Base-by-base conservation (phyloP, 164 flowering plant species). In the Vitis riparia region DNA sequence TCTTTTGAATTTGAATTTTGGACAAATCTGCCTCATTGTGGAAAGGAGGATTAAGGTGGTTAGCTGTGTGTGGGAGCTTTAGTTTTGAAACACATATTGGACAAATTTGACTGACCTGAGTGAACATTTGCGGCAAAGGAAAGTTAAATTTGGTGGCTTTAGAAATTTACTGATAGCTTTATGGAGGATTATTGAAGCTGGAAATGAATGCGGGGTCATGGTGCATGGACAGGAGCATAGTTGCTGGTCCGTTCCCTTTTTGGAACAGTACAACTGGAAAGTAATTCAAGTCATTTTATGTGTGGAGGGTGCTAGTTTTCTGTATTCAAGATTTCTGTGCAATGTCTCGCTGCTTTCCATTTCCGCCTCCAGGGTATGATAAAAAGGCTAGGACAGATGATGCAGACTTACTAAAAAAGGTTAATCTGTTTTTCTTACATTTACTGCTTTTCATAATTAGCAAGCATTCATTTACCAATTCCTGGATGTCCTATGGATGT, bases 291-390 rank as follows among this genome's bases (percentile, higher is more conserved):
- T 70, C 17, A 69, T 78, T 69, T 66, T 57, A 16, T 74, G 67
- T 61, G 70, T 70, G 52, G 74, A 75, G 71, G 77, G 74, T 67
- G 27, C 70, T 72, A 19, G 30, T 68, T 52, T 77, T 68, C 52
- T 82, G 37, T 72, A 32, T 73, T 69, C 70, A 51, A 44, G 71
- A 62, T 68, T 68, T 65, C 27, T 59, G 84, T 84, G 90, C 95
- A 79, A 93, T 93, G 98, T 93, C 98, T 83, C 98, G 98, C 80
- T 93, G 98, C 91, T 91, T 91, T 84, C 98, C 97, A 17, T 93
- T 93, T 79, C 97, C 98, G 5, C 98, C 98, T 51, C 98, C 97
- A 66, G 98, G 98, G 79, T 93, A 91, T 89, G 93, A 87, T 72
- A 91, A 85, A 83, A 87, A 88, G 84, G 77, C 82, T 74, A 82